Evolutionary conservation across 2,329 filamentous ascomycete genomes (phyloP).

Genomic region (Emmonsia crescens): DNA sequence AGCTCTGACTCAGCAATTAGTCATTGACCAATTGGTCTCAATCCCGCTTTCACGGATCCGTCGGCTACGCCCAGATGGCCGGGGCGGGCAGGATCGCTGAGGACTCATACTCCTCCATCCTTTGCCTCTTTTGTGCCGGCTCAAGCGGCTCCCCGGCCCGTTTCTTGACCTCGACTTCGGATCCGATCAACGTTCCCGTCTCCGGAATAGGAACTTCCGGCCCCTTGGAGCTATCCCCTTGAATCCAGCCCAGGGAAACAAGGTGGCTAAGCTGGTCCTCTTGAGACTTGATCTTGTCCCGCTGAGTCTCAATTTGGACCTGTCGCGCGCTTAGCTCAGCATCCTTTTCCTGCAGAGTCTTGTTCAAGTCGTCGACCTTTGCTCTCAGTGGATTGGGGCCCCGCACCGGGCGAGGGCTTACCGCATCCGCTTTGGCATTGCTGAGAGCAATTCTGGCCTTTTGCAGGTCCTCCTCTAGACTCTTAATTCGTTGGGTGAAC

Average conservation of each 20-base stretch:
- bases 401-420: not conserved
- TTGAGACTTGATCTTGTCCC: not conserved
- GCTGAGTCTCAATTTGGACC: not conserved
- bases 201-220: not conserved
- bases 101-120: not conserved
- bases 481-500: constrained; percentile 9
- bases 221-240: not conserved
- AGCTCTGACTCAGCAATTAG: not conserved
- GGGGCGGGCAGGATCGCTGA: not conserved
- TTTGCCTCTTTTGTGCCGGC: not conserved
- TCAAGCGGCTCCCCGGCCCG: not conserved
- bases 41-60: not conserved
- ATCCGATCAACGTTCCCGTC: not conserved
- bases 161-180: not conserved
- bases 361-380: not conserved
- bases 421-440: constrained; percentile 5
- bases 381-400: not conserved
- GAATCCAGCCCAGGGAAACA: not conserved
- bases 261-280: not conserved
- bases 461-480: constrained; percentile 13
- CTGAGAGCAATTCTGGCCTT: constrained; percentile 15
- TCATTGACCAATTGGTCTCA: not conserved
- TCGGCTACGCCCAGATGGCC: not conserved
- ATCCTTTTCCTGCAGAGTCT: not conserved
- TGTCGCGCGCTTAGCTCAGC: not conserved